These are phyloP conservation scores for Ziziphus jujuba DNA, from an alignment of 306 rosid species.

Conservation along the genomic window DNA sequence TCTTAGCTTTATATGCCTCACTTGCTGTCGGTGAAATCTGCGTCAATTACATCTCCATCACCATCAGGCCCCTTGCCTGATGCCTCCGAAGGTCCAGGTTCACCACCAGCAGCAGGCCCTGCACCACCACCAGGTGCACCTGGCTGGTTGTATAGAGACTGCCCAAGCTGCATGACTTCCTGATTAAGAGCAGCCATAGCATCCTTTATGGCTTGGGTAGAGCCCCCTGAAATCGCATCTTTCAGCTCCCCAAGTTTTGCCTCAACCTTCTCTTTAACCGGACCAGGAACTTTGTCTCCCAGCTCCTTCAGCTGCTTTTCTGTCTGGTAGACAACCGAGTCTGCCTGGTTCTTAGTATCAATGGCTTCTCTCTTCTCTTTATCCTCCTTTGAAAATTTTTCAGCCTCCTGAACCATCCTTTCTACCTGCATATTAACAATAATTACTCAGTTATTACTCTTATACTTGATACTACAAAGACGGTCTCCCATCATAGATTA, in stretches of 20 bases:
- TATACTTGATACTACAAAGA: no score
- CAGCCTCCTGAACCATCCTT: conserved; percentile 81
- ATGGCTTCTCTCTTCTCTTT: conserved; percentile 92
- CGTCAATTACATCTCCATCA: conserved; percentile 86
- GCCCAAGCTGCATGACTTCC: conserved; percentile 95
- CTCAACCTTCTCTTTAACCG: conserved; percentile 92
- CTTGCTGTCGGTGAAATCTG: conserved; percentile 79
- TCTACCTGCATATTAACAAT: conserved; percentile 54
- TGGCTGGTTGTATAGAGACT: conserved; percentile 87
- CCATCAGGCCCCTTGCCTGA: conserved; percentile 69
- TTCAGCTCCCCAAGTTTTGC: conserved; percentile 77
- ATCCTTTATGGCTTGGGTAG: conserved; percentile 77
- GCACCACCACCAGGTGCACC: conserved; percentile 46
- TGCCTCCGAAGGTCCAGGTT: conserved; percentile 68
- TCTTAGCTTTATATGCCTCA: conserved; percentile 25
- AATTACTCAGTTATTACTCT: conserved; percentile 3
- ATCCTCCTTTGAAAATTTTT: conserved; percentile 77
- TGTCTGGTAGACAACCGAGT: conserved; percentile 88
- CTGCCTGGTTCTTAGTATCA: conserved; percentile 92
- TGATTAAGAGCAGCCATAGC: conserved; percentile 91
- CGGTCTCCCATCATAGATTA: no score
- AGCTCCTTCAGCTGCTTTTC: conserved; percentile 93
- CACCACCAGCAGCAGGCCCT: conserved; percentile 54
- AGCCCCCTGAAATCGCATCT: conserved; percentile 74
- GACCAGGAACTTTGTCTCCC: conserved; percentile 87